Evolutionary conservation across 1,284 basidiomycete species (phyloP), one percentile per base, ranked within the genome.

Genomic region (Meira miltonrushii): DNA sequence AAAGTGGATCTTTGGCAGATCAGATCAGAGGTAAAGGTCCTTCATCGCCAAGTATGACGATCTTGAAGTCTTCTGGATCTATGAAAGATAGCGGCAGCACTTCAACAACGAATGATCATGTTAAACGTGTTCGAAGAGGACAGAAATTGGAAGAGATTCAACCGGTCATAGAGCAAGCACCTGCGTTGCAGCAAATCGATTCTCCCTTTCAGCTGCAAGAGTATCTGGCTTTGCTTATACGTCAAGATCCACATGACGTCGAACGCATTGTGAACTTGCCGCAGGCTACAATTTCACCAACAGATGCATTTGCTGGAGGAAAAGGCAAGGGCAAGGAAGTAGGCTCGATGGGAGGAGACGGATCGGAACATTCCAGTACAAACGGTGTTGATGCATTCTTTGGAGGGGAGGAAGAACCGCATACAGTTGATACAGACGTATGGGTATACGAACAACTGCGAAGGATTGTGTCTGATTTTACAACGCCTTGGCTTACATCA

Each of bases 371-470:
- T 48, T 48, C 46, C 25, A 48, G 46, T 23, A 21, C 25, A 23
- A 33, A 33, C 8, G 28, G 28, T 33, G 28, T 33, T 8, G n/a
- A n/a, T 3, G 10, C 54, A 21, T 43, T 33, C 51, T 51, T 17
- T 39, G 21, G 46, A 17, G 19, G 28, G 17, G 53, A 57, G n/a
- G 58, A 17, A 19, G 48, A 41, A 37, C 55, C 59, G 23, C 58
- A 67, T 49, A 46, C 55, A n/a, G 57, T 55, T 79, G 85, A 87
- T 71, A 84, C 85, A 8, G 91, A 92, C 38, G 63, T 79, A 75
- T 97, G 93, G 93, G 87, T 95, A 62, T 95, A 93, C 72, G 93
- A 96, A 76, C 93, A 96, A 68, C 80, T 96, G 8, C 92, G 93
- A 69, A 89, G 93, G 17, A 85, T 97, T 43, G 90, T 92, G 0